Conservation (phyloP, 2,329 filamentous ascomycete genomes). For the Leptographium wingfieldii region DNA sequence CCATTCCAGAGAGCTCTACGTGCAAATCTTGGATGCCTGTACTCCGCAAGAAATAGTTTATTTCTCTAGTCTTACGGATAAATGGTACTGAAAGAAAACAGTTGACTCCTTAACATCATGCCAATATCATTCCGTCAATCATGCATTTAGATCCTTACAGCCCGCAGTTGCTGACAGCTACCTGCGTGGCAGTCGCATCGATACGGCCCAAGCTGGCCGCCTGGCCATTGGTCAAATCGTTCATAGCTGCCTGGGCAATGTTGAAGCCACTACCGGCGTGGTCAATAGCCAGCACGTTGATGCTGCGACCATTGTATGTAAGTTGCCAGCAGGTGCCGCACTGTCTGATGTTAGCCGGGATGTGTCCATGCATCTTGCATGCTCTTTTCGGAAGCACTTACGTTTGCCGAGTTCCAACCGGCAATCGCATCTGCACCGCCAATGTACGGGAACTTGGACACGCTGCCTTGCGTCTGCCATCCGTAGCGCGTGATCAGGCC, state of each 20-base stretch:
- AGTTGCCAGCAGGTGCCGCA: slow-evolving; percentile 50
- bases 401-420: slow-evolving; percentile 39
- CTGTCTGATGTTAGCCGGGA: slow-evolving; percentile 16
- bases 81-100: no score
- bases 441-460: slow-evolving; percentile 40
- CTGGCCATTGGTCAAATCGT: slow-evolving; percentile 18
- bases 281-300: slow-evolving; percentile 81
- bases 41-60: no score
- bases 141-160: slow-evolving; percentile 9
- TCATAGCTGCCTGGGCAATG: slow-evolving; percentile 42
- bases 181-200: slow-evolving; percentile 33
- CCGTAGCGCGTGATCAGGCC: slow-evolving; percentile 51
- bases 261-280: slow-evolving; percentile 84
- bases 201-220: slow-evolving; percentile 32
- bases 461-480: slow-evolving; percentile 40
- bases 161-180: slow-evolving; percentile 30
- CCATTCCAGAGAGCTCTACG: no score
- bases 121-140: no score
- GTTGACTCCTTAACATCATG: no score
- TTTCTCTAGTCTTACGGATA: no score
- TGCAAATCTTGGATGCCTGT: no score
- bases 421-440: slow-evolving; percentile 39
- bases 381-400: slow-evolving; percentile 12
- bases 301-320: slow-evolving; percentile 36
- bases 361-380: background rate